phyloP scores from a whole-genome alignment of 345 rosid genomes.

The Eucalyptus cloeziana region DNA sequence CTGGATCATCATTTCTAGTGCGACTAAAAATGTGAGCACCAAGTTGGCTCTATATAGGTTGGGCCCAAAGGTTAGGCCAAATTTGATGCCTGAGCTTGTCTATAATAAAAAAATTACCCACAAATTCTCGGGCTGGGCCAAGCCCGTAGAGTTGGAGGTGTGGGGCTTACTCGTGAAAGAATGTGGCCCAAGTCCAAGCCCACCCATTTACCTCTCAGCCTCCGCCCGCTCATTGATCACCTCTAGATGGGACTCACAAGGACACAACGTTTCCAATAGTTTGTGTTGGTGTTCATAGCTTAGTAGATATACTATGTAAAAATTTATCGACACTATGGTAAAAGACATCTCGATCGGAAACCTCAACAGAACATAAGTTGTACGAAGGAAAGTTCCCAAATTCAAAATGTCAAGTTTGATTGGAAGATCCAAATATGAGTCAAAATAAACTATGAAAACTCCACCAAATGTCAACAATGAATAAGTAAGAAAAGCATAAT shows the following conservation, averaged over 20 bases:
- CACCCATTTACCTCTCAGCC: neutral
- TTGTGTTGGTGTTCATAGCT: neutral
- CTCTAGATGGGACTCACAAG: neutral
- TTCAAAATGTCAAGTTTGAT: neutral
- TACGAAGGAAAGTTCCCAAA: neutral
- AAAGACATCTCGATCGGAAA: neutral
- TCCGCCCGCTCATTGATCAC: rapidly evolving
- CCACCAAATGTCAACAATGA: neutral
- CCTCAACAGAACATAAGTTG: neutral
- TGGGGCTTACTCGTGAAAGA: neutral
- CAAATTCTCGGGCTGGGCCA: neutral
- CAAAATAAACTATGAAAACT: neutral
- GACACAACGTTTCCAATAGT: neutral
- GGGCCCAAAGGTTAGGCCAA: neutral
- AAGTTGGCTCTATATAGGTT: neutral
- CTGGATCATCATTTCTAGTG: neutral
- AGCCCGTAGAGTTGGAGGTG: neutral
- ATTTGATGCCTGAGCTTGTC: neutral
- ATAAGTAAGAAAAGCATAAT: neutral
- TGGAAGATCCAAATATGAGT: neutral
- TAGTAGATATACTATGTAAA: neutral
- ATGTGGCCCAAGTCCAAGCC: neutral
- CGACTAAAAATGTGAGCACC: rapidly evolving
- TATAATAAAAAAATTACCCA: neutral
- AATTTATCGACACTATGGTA: neutral